Percentiles rank a stretch among this genome's conserved stretches.
Evolutionary conservation across 352 stramenopile species (phyloP).

Genomic region (Phytophthora boehmeriae): DNA sequence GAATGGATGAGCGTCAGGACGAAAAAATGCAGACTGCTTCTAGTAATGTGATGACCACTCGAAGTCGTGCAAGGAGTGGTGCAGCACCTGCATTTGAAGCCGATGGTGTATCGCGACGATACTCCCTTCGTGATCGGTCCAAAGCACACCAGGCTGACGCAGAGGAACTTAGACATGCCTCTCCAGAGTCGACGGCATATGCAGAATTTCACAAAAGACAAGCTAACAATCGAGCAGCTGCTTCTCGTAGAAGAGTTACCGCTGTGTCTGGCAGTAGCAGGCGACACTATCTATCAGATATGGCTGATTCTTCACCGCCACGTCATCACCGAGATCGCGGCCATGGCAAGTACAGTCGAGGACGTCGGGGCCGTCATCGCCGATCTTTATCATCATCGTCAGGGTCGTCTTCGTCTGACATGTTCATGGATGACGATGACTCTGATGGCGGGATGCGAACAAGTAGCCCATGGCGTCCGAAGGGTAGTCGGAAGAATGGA

Average conservation of each 20-base stretch:
- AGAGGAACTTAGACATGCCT: conserved; percentile 35
- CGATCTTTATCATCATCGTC: conserved; percentile 55
- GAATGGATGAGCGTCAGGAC: conserved; percentile 19
- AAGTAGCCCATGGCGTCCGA: conserved; percentile 38
- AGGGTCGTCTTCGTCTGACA: conserved; percentile 55
- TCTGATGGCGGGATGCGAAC: conserved; percentile 76
- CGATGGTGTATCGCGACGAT: conserved; percentile 40
- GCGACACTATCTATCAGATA: conserved; percentile 33
- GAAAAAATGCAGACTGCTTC: conserved; percentile 8
- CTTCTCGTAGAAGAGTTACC: conserved; percentile 22
- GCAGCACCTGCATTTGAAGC: conserved; percentile 18
- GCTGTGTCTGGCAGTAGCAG: conserved; percentile 30
- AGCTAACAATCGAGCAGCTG: conserved; percentile 28
- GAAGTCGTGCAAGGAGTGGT: conserved; percentile 26
- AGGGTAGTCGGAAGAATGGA: conserved; percentile 41
- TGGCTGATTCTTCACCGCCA: conserved; percentile 28
- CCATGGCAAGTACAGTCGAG: conserved; percentile 26
- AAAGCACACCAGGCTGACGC: conserved; percentile 56
- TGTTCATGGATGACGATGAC: conserved; percentile 63
- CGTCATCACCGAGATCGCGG: conserved; percentile 25
- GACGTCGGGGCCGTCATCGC: conserved; percentile 31
- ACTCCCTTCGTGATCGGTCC: conserved; percentile 73
- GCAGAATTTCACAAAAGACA: conserved; percentile 76
- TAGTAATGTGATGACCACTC: conserved; percentile 27
- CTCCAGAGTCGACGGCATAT: conserved; percentile 49